These are phyloP conservation scores for Leishmania major DNA, from an alignment of 208 protist species.

Conservation along the genomic window DNA sequence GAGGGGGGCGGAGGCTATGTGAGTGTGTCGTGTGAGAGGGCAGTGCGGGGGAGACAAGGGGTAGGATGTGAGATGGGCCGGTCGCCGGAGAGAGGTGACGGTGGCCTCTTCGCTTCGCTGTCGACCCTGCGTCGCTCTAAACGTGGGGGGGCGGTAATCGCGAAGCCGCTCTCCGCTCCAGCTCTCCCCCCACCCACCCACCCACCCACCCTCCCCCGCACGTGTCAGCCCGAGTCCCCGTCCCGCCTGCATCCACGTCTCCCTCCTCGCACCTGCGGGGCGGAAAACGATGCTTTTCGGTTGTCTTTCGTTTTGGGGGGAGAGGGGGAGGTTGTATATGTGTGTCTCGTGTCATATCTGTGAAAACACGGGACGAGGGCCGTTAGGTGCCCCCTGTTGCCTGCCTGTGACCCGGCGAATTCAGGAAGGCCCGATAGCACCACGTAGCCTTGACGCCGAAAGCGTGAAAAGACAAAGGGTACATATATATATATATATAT, in stretches of 20 bases:
- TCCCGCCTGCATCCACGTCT: not conserved
- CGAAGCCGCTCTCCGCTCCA: not conserved
- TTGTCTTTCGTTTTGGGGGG: too few species aligned
- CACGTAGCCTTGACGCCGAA: not conserved
- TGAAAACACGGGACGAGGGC: not conserved
- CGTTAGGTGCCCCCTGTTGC: not conserved
- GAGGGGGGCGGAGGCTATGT: not conserved
- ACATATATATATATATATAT: not conserved
- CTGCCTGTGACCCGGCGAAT: not conserved
- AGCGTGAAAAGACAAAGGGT: not conserved
- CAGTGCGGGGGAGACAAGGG: not conserved
- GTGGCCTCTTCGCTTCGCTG: not conserved
- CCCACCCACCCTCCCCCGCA: not conserved
- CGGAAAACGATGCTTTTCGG: not conserved
- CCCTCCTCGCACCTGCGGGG: not conserved
- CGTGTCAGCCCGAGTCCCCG: not conserved
- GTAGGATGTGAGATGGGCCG: not conserved
- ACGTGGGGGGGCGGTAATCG: not conserved
- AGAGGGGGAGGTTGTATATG: not conserved
- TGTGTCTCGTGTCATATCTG: not conserved
- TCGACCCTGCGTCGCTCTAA: not conserved
- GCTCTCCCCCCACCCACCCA: too few species aligned
- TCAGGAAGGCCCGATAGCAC: not conserved
- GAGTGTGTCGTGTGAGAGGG: not conserved
- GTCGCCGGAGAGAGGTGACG: slow-evolving; percentile 6